Percentiles rank a stretch among this genome's conserved stretches.
phyloP scores from a whole-genome alignment of 164 flowering plant genomes.

The Litsea cubeba region DNA sequence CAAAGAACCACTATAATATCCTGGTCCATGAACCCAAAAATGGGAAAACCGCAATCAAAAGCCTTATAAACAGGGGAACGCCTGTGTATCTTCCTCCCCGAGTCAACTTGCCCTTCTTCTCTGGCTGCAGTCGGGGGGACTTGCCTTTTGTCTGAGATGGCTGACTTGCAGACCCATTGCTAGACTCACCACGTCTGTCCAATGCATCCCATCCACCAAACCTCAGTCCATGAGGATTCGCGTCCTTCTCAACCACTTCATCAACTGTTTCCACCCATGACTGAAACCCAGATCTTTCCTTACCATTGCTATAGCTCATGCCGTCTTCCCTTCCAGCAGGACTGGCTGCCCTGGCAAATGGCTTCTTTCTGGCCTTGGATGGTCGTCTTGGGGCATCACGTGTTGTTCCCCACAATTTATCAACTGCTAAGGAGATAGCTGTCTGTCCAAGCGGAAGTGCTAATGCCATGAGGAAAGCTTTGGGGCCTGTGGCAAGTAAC shows the following conservation, averaged over 20 bases:
- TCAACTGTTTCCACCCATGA: conserved; percentile 40
- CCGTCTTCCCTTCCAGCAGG: conserved; percentile 16
- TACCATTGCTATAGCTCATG: conserved; percentile 8
- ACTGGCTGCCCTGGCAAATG: conserved; percentile 20
- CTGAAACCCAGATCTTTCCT: conserved; percentile 32
- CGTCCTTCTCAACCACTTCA: conserved; percentile 25
- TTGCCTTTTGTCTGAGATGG: conserved; percentile 13
- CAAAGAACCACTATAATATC: conserved; percentile 26
- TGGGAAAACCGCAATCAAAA: conserved; percentile 71
- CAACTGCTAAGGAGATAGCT: conserved; percentile 43
- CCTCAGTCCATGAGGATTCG: conserved; percentile 18
- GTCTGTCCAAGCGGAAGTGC: conserved; percentile 64
- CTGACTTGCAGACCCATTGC: conserved; percentile 13
- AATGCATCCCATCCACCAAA: conserved; percentile 96
- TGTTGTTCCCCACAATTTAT: conserved; percentile 39
- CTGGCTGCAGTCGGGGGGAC: conserved; percentile 7
- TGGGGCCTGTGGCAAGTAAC: conserved; percentile 58
- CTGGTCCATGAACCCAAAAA: conserved; percentile 75
- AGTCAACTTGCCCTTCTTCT: conserved; percentile 34
- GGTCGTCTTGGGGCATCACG: conserved; percentile 32
- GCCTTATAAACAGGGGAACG: conserved; percentile 55
- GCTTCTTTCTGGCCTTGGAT: conserved; percentile 26
- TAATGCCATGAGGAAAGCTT: conserved; percentile 71
- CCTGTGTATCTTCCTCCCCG: conserved; percentile 31
- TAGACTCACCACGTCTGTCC: conserved; percentile 25